These are phyloP conservation scores for Ilyonectria sp. DNA, from an alignment of 2,329 filamentous ascomycete species.

Conservation along the genomic window DNA sequence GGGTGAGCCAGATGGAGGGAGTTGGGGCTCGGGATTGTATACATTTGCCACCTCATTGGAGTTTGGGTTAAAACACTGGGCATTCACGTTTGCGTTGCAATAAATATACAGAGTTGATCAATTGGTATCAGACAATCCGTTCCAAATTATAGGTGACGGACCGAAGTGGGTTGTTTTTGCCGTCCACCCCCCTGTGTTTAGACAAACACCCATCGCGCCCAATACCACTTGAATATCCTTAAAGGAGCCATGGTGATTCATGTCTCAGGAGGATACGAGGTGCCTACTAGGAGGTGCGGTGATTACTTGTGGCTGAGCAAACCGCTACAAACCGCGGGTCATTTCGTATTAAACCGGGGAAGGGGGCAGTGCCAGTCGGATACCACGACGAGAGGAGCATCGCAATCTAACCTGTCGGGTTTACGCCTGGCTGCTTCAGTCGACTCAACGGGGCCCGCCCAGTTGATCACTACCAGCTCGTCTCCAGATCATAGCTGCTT, in stretches of 20 bases:
- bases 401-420: not conserved
- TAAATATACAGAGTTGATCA: slow-evolving; percentile 31
- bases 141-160: not conserved
- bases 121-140: not conserved
- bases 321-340: not conserved
- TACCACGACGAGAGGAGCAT: not conserved
- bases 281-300: not conserved
- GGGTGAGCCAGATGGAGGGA: slow-evolving; percentile 37
- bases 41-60: slow-evolving; percentile 35
- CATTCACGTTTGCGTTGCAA: slow-evolving; percentile 28
- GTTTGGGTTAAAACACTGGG: slow-evolving; percentile 45
- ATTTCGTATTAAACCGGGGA: not conserved
- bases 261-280: not conserved
- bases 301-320: not conserved
- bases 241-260: no score
- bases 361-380: not conserved
- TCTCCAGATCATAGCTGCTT: not conserved
- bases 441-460: not conserved
- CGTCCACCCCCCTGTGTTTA: not conserved
- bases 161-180: not conserved
- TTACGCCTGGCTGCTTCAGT: not conserved
- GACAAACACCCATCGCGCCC: not conserved
- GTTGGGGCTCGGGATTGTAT: slow-evolving; percentile 35
- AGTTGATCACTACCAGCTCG: not conserved
- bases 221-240: not conserved